Conservation (phyloP, 1,139 yeast genomes). For the Pichia sp. region DNA sequence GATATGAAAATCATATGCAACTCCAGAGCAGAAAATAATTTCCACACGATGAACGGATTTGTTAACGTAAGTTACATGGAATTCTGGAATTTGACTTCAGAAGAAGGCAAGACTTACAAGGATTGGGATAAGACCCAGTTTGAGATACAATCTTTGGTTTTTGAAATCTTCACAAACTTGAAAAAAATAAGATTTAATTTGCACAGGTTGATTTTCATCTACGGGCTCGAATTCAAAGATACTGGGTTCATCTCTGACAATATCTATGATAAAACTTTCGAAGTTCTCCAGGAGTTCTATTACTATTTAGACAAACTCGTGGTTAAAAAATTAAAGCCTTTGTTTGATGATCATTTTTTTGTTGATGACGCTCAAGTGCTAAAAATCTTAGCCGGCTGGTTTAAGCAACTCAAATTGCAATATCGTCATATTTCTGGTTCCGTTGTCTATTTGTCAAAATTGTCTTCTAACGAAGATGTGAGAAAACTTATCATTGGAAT, state of each 20-base stretch:
- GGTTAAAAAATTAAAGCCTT: constrained; percentile 24
- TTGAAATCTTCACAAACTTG: constrained; percentile 22
- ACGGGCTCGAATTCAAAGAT: constrained; percentile 26
- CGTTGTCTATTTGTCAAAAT: constrained; percentile 27
- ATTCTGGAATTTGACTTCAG: constrained; percentile 28
- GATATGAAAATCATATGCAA: constrained; percentile 25
- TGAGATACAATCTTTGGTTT: constrained; percentile 27
- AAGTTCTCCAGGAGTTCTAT: constrained; percentile 24
- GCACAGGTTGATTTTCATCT: constrained; percentile 47
- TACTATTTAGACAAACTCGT: constrained; percentile 27
- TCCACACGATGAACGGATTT: constrained; percentile 23
- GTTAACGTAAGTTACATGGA: constrained; percentile 25
- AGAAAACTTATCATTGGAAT: constrained; percentile 23
- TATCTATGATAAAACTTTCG: constrained; percentile 29
- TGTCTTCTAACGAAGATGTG: constrained; percentile 25
- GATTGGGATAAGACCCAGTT: constrained; percentile 28
- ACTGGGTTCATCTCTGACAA: constrained; percentile 19
- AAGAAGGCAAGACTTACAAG: constrained; percentile 22
- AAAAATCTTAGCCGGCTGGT: constrained; percentile 25
- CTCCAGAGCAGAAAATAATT: constrained; percentile 26
- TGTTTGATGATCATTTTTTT: constrained; percentile 27
- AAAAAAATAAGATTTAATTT: constrained; percentile 40
- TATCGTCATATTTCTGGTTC: constrained; percentile 28
- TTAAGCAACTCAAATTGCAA: constrained; percentile 24
- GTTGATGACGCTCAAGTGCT: constrained; percentile 28